These are phyloP conservation scores for Xylariomycetidae sp. DNA, from an alignment of 2,329 filamentous ascomycete genomes.

Conservation along the genomic window DNA sequence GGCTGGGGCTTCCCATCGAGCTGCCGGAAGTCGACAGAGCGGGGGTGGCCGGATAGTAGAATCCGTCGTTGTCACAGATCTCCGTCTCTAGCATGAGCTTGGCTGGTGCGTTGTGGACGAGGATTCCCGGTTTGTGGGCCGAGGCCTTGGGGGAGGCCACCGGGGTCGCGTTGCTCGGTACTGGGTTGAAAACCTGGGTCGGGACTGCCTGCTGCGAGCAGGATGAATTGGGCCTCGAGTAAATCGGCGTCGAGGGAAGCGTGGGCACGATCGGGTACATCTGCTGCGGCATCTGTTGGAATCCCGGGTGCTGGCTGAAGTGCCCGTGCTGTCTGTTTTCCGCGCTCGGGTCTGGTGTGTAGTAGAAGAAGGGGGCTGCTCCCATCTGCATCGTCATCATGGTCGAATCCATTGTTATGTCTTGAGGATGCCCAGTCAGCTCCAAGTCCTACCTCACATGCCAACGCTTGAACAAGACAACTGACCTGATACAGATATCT, in stretches of 20 bases:
- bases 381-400: constrained; percentile 58
- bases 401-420: constrained; percentile 58
- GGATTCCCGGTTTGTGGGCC: constrained; percentile 72
- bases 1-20: constrained; percentile 79
- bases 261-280: constrained; percentile 53
- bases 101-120: constrained; percentile 23
- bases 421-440: constrained; percentile 18
- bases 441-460: constrained; percentile 13
- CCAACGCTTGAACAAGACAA: constrained; percentile 15
- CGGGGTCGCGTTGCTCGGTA: constrained; percentile 64
- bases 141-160: constrained; percentile 70
- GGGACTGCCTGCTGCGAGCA: constrained; percentile 53
- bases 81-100: constrained; percentile 71
- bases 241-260: constrained; percentile 59
- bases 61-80: constrained; percentile 55
- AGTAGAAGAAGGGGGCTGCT: constrained; percentile 81
- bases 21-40: constrained; percentile 82
- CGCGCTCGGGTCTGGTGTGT: constrained; percentile 69
- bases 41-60: constrained; percentile 79
- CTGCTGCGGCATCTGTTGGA: constrained; percentile 46
- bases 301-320: constrained; percentile 62
- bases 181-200: constrained; percentile 51
- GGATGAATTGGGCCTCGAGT: constrained; percentile 62
- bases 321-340: constrained; percentile 72
- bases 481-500: constrained; percentile 25